Percentiles rank a stretch among this genome's conserved stretches.
These are phyloP conservation scores for Shiraia sp. DNA, from an alignment of 2,329 filamentous ascomycete species.

Conservation along the genomic window DNA sequence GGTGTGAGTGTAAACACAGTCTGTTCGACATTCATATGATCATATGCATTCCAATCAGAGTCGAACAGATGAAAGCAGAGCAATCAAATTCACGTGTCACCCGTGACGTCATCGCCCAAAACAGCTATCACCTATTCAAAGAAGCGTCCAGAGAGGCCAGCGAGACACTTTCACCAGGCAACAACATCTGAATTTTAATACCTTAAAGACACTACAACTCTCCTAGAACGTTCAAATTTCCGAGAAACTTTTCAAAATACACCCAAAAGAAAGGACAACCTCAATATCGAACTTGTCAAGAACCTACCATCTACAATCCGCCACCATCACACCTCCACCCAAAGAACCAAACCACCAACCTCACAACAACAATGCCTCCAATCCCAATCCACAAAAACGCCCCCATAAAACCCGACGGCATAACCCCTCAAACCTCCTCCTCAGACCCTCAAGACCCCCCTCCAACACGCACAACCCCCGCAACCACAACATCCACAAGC, in stretches of 20 bases:
- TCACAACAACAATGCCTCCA: conserved; percentile 47
- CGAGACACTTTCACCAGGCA: conserved; percentile 25
- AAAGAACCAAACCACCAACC: conserved; percentile 1
- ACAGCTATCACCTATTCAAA: conserved; percentile 19
- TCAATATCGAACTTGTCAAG: neutral
- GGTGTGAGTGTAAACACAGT: no score
- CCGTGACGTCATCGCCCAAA: conserved; percentile 35
- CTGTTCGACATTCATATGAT: no score
- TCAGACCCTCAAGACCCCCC: conserved; percentile 28
- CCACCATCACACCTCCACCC: conserved; percentile 1
- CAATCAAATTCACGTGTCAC: conserved; percentile 16
- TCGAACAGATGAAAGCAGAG: neutral
- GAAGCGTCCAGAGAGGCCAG: conserved; percentile 17
- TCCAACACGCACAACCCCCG: conserved; percentile 41
- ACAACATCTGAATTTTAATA: conserved; percentile 13
- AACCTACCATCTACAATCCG: neutral
- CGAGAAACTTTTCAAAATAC: neutral
- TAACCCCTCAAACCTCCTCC: conserved; percentile 45
- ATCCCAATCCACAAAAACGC: conserved; percentile 52
- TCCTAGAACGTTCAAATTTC: no score
- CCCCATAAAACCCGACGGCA: conserved; percentile 48
- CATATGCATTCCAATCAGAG: neutral
- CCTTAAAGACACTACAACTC: conserved; percentile 1
- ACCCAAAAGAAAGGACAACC: neutral
- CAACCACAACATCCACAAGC: conserved; percentile 32